These are phyloP conservation scores for Teratosphaeria gauchensis DNA, from an alignment of 2,329 filamentous ascomycete genomes.

Conservation along the genomic window DNA sequence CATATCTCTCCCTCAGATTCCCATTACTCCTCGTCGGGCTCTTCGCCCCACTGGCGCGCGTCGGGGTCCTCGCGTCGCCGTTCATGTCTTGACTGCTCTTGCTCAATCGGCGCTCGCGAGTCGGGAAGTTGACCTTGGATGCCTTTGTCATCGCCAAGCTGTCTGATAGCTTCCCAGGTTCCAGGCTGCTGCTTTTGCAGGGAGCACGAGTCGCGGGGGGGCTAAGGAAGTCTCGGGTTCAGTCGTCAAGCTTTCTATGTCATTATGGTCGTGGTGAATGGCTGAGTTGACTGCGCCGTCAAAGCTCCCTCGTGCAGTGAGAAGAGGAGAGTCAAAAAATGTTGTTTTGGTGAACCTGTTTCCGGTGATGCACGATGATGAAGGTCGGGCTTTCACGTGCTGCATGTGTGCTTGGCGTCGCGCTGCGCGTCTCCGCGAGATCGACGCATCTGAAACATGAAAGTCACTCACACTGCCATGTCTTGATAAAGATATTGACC, in stretches of 20 bases:
- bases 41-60: conserved; percentile 36
- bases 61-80: conserved; percentile 18
- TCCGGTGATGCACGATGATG: not conserved
- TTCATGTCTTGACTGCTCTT: conserved; percentile 46
- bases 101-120: conserved; percentile 50
- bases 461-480: not conserved
- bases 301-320: not conserved
- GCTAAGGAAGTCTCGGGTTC: not conserved
- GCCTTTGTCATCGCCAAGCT: conserved; percentile 6
- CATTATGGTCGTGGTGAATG: not conserved
- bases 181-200: not conserved
- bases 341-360: not conserved
- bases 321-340: not conserved
- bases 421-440: not conserved
- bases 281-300: not conserved
- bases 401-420: not conserved
- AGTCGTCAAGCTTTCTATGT: not conserved
- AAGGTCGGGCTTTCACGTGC: not conserved
- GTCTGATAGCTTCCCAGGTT: not conserved
- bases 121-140: conserved; percentile 48
- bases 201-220: not conserved
- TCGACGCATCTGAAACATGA: not conserved
- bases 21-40: conserved; percentile 41
- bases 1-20: not conserved
- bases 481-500: not conserved